phyloP scores from a whole-genome alignment of 805 yeast species.

The Starmerella khaoyaiensis region DNA sequence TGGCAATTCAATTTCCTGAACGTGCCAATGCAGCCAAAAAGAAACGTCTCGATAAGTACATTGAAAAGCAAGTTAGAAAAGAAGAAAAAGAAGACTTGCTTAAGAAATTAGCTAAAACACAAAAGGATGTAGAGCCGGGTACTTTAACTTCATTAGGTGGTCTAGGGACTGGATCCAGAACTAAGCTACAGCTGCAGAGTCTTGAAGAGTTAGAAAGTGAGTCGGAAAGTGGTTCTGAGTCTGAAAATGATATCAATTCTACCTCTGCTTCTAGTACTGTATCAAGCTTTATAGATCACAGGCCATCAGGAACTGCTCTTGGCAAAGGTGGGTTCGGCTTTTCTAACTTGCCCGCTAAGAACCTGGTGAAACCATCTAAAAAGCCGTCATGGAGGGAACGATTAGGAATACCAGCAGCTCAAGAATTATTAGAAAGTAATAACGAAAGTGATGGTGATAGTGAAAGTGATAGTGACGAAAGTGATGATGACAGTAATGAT shows the following conservation, averaged over 20 bases:
- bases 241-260: constrained; percentile 1
- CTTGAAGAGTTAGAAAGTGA: background rate
- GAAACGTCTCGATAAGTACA: constrained; percentile 79
- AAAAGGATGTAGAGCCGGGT: constrained; percentile 47
- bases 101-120: constrained; percentile 50
- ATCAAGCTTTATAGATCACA: constrained; percentile 63
- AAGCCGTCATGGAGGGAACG: constrained; percentile 20
- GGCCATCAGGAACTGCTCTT: constrained; percentile 35
- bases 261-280: constrained; percentile 25
- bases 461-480: constrained; percentile 28
- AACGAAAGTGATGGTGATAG: constrained; percentile 43
- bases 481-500: constrained; percentile 33
- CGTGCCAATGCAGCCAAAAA: constrained; percentile 48
- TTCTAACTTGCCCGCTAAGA: constrained; percentile 33
- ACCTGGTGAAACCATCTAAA: constrained; percentile 4
- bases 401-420: constrained; percentile 19
- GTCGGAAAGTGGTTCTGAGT: constrained; percentile 2
- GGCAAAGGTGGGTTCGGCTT: constrained; percentile 31
- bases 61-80: constrained; percentile 29
- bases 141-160: constrained; percentile 58
- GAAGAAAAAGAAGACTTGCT: constrained; percentile 68
- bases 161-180: constrained; percentile 54
- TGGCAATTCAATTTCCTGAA: constrained; percentile 35
- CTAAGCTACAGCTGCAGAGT: constrained; percentile 1
- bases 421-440: constrained; percentile 28